A percentile compares a stretch with the other conserved stretches of the same genome.
Evolutionary conservation across 1,139 yeast genomes (phyloP).

Genomic region (Geotrichum aggregatum): DNA sequence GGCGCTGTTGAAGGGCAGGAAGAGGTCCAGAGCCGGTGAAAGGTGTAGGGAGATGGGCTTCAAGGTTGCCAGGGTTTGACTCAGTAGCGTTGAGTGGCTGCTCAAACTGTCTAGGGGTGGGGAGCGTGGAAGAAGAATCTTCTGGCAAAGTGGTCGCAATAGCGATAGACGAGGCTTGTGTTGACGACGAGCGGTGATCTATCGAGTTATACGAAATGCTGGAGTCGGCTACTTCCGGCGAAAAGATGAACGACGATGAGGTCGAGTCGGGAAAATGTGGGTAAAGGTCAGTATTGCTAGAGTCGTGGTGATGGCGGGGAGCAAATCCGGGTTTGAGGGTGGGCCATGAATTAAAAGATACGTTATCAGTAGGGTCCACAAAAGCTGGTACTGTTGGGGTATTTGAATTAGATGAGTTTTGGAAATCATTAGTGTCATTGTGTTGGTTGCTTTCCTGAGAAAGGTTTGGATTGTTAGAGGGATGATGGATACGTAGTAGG

Average conservation of each 20-base stretch:
- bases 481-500: too few species aligned
- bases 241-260: constrained; percentile 3
- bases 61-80: too few species aligned
- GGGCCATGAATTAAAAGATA: neutral
- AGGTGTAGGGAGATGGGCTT: too few species aligned
- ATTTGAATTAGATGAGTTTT: neutral
- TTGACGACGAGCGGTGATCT: neutral
- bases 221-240: neutral
- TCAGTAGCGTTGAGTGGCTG: neutral
- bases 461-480: too few species aligned
- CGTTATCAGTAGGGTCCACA: neutral
- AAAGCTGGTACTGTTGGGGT: neutral
- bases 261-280: neutral
- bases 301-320: neutral
- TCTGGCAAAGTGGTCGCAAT: constrained; percentile 3
- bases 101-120: constrained; percentile 2
- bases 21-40: too few species aligned
- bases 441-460: neutral
- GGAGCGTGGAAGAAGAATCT: neutral
- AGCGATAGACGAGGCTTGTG: neutral
- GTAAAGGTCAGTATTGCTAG: neutral
- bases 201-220: neutral
- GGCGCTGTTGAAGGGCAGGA: neutral
- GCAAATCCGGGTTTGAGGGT: neutral
- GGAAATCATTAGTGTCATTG: neutral